Conservation (phyloP, 345 rosid genomes). For the Corchorus olitorius region DNA sequence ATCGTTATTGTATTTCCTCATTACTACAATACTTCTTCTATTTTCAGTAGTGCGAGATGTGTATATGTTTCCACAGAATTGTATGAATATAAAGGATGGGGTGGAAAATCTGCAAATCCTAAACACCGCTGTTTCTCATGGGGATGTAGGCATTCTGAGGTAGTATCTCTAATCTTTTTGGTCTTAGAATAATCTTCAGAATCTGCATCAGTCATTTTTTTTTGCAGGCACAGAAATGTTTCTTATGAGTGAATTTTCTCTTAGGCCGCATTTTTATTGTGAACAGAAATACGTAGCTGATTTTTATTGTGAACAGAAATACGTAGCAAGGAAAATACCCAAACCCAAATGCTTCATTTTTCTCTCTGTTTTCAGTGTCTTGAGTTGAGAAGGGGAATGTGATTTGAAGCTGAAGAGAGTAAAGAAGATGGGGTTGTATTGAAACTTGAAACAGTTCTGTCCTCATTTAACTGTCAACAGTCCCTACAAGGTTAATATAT, state of each 20-base stretch:
- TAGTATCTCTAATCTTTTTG: slow-evolving; percentile 47
- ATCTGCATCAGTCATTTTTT: not conserved
- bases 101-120: slow-evolving; percentile 77
- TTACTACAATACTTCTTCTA: too few species aligned
- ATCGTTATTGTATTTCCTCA: too few species aligned
- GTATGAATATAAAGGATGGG: slow-evolving; percentile 70
- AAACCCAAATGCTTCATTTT: slow-evolving; percentile 47
- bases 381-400: slow-evolving; percentile 5
- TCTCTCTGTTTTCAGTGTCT: slow-evolving; percentile 14
- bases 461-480: slow-evolving; percentile 17
- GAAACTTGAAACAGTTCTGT: slow-evolving; percentile 24
- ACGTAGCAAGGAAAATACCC: slow-evolving; percentile 29
- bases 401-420: not conserved
- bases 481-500: too few species aligned
- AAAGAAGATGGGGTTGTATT: slow-evolving; percentile 3
- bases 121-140: slow-evolving; percentile 81
- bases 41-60: too few species aligned
- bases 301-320: slow-evolving; percentile 54
- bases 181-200: not conserved
- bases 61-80: slow-evolving; percentile 82
- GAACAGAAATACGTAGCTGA: slow-evolving; percentile 84
- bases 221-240: not conserved
- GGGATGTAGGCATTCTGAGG: slow-evolving; percentile 92
- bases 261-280: slow-evolving; percentile 4
- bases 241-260: not conserved